phyloP scores from a whole-genome alignment of 1,284 basidiomycete species.

The Irpex sp. region DNA sequence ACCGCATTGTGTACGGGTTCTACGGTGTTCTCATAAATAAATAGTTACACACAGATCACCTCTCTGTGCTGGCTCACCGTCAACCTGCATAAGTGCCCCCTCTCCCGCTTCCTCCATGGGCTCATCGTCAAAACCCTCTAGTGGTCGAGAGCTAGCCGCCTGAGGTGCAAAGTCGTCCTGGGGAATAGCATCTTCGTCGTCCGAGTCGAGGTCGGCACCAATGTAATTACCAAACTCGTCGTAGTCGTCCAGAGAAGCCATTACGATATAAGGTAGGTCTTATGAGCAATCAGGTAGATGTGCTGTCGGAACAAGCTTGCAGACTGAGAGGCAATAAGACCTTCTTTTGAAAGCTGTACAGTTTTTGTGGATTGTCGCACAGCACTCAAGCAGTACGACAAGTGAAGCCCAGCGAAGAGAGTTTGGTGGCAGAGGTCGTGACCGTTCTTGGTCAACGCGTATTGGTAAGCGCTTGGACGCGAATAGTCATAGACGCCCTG shows the following conservation, averaged over 20 bases:
- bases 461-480: constrained; percentile 4
- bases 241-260: constrained; percentile 84
- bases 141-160: constrained; percentile 36
- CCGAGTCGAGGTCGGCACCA: constrained; percentile 88
- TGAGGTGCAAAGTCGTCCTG: constrained; percentile 45
- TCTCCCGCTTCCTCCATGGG: constrained; percentile 50
- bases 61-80: constrained; percentile 47
- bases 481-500: background rate
- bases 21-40: constrained; percentile 22
- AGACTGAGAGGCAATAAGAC: background rate
- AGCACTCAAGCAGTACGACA: constrained; percentile 1
- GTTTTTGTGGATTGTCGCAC: background rate
- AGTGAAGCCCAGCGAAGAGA: background rate
- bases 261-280: constrained; percentile 23
- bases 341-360: background rate
- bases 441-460: constrained; percentile 8
- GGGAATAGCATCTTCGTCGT: constrained; percentile 68
- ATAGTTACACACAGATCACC: background rate
- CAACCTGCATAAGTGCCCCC: constrained; percentile 75
- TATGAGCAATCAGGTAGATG: background rate
- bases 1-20: constrained; percentile 83
- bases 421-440: background rate
- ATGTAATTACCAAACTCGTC: constrained; percentile 97
- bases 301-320: background rate
- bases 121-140: constrained; percentile 77